These are phyloP conservation scores for Citeromyces hawaiiensis DNA, from an alignment of 1,139 yeast genomes.

Conservation along the genomic window DNA sequence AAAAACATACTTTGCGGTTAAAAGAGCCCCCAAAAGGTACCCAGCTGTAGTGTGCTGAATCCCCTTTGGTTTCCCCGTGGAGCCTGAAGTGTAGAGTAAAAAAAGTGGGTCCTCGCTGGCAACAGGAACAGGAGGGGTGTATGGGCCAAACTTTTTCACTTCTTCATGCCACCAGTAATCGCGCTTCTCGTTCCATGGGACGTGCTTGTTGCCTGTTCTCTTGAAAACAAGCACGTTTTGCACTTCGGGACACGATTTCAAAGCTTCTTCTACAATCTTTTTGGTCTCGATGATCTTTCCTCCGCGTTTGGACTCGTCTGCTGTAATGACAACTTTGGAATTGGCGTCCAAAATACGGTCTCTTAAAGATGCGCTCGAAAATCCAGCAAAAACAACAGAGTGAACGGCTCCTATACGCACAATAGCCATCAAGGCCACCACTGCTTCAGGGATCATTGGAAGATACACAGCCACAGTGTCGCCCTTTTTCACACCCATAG, in stretches of 20 bases:
- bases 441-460: constrained; percentile 81
- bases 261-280: constrained; percentile 72
- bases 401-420: constrained; percentile 72
- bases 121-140: constrained; percentile 48
- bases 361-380: constrained; percentile 58
- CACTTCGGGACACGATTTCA: constrained; percentile 56
- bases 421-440: constrained; percentile 61
- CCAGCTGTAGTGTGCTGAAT: constrained; percentile 72
- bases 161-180: constrained; percentile 83
- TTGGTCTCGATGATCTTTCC: constrained; percentile 76
- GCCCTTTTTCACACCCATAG: constrained; percentile 64
- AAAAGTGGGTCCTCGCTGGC: constrained; percentile 50
- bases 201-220: constrained; percentile 58
- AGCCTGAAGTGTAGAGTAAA: constrained; percentile 54
- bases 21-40: constrained; percentile 54
- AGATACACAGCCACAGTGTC: constrained; percentile 78
- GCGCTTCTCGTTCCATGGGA: constrained; percentile 47
- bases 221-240: constrained; percentile 56
- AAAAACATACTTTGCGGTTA: constrained; percentile 63
- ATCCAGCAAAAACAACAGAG: constrained; percentile 79
- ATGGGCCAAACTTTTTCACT: constrained; percentile 49
- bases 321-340: constrained; percentile 59
- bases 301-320: constrained; percentile 75
- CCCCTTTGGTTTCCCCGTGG: constrained; percentile 62
- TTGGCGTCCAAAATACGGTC: constrained; percentile 74